Evolutionary conservation across 768 basidiomycete genomes (phyloP), one percentile per base, ranked within the genome.

Genomic region (Pleurotus ostreatus): DNA sequence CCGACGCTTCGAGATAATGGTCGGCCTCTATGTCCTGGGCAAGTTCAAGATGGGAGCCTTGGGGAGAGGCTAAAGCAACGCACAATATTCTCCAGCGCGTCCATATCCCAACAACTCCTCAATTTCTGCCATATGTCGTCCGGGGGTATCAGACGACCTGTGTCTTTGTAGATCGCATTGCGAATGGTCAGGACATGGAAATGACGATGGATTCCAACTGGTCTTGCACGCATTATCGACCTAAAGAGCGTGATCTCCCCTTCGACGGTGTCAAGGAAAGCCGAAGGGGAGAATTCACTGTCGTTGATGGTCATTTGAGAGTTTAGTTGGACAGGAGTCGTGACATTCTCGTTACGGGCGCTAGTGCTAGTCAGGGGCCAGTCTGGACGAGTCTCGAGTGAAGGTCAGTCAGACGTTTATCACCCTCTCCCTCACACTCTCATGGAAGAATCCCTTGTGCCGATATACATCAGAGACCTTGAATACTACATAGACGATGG

Each of bases 241-340:
- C 88, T 82, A 67, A 94, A 93, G 71, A 94, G 88, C 7, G 88
- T 79, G 46, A 92, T 89, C 69, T 94, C 92, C 40, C 92, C 92
- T 62, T 86, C 83, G 53, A 91, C 81, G 5, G 81, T 84, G 65
- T 86, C 79, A 40, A 94, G 82, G 65, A 87, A 85, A 20, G 70
- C 64, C 23, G 54, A 53, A n/a, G 34, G 41, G 11, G 59, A 46
- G 22, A 59, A 55, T 3, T 64, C 61, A 47, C 48, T 58, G 30
- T 63, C 64, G 49, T 60, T 62, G 30, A 34, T 34, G 44, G 61
- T 56, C 61, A 66, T 66, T 48, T 53, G n/a, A 16, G 49, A 22
- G 15, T 25, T 22, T 7, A 53, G 34, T 8, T 5, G n/a, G 41
- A 34, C 30, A 34, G 30, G 30, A 34, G 9, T 30, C 9, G 30